Conservation (phyloP, 2,329 filamentous ascomycete species). For the Parastagonospora nodorum region DNA sequence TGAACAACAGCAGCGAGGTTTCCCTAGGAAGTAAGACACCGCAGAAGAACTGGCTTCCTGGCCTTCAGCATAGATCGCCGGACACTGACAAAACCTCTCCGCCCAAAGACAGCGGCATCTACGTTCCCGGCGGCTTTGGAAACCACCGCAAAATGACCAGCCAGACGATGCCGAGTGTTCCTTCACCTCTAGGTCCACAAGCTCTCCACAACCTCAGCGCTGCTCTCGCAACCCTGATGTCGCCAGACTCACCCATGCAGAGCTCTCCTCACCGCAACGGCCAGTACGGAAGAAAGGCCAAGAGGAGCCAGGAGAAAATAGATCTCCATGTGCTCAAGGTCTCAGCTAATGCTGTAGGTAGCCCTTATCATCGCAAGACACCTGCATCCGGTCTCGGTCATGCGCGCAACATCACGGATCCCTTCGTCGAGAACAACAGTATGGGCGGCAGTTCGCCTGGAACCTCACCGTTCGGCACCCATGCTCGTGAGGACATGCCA, state of each 20-base stretch:
- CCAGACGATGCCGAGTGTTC: not conserved
- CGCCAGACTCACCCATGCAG: not conserved
- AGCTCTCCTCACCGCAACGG: not conserved
- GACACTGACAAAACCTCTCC: not conserved
- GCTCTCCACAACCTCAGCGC: not conserved
- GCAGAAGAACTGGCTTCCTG: not conserved
- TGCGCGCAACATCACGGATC: constrained; percentile 8
- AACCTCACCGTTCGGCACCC: not conserved
- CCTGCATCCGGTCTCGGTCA: not conserved
- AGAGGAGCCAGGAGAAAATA: not conserved
- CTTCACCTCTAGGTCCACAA: not conserved
- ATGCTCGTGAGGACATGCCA: not conserved
- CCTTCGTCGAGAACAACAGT: constrained; percentile 3
- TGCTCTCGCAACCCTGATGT: not conserved
- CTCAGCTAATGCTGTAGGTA: not conserved
- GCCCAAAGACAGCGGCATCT: not conserved
- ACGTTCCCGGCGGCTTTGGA: not conserved
- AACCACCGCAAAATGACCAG: constrained; percentile 1
- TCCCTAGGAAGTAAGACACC: not conserved
- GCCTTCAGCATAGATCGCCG: not conserved
- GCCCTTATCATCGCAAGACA: not conserved
- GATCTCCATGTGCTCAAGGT: not conserved
- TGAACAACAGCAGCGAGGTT: not conserved
- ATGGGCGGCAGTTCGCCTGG: not conserved
- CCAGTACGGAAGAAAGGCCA: not conserved